Percentiles rank a stretch among this genome's conserved stretches.
Conservation (phyloP, 345 rosid species). For the Rubroshorea leprosula region DNA sequence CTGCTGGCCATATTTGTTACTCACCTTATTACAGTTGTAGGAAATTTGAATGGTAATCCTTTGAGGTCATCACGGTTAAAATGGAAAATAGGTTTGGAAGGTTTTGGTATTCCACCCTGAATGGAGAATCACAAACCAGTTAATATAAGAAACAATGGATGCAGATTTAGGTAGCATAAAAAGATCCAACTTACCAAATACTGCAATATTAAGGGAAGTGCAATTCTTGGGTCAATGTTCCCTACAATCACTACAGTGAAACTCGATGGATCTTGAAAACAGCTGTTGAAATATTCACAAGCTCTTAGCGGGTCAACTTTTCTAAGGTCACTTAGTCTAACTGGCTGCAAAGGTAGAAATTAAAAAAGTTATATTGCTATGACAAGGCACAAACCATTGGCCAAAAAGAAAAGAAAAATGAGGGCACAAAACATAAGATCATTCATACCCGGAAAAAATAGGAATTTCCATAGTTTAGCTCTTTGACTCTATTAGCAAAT, state of each 20-base stretch:
- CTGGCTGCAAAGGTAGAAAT: constrained; percentile 53
- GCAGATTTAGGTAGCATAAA: constrained; percentile 7
- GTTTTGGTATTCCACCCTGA: constrained; percentile 82
- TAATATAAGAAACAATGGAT: not conserved
- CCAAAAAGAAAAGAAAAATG: constrained; percentile 8
- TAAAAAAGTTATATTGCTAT: constrained; percentile 3
- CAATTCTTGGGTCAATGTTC: constrained; percentile 58
- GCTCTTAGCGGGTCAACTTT: constrained; percentile 77
- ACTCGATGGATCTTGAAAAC: constrained; percentile 90
- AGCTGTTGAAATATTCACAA: constrained; percentile 76
- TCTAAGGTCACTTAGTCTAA: constrained; percentile 58
- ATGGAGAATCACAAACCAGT: constrained; percentile 10
- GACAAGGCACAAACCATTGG: no score
- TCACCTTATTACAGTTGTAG: constrained; percentile 59
- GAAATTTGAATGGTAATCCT: constrained; percentile 76
- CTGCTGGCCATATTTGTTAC: constrained; percentile 13
- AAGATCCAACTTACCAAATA: constrained; percentile 63
- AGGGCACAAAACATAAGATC: constrained; percentile 1
- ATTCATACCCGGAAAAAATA: constrained; percentile 71
- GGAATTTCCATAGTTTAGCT: constrained; percentile 83
- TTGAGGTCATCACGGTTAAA: constrained; percentile 68
- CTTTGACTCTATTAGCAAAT: constrained; percentile 74
- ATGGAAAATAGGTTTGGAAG: constrained; percentile 53
- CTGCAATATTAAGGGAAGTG: constrained; percentile 73
- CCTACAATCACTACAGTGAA: constrained; percentile 88